A percentile compares a stretch with the other conserved stretches of the same genome.
Conservation (phyloP, 2,329 filamentous ascomycete species). For the Ilyonectria destructans region DNA sequence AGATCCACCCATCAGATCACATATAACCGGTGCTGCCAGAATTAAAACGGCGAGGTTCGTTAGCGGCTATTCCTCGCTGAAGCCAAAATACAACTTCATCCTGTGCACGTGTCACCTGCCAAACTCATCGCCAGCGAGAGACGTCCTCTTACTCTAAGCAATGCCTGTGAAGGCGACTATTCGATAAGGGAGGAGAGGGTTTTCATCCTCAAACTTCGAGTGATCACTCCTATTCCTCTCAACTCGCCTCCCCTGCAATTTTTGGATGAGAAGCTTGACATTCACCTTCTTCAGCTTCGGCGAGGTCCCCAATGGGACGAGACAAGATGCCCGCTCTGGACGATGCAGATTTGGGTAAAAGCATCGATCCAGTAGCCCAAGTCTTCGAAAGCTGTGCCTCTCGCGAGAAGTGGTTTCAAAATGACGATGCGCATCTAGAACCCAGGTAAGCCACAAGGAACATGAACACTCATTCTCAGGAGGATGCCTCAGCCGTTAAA, state of each 20-base stretch:
- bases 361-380: slow-evolving; percentile 45
- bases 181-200: background rate
- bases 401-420: slow-evolving; percentile 50
- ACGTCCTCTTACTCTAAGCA: too few species aligned
- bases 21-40: too few species aligned
- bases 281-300: background rate
- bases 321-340: slow-evolving; percentile 54
- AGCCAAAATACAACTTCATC: background rate
- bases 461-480: background rate
- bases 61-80: background rate
- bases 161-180: background rate
- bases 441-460: slow-evolving; percentile 57
- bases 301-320: background rate
- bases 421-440: slow-evolving; percentile 61
- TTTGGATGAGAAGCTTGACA: background rate
- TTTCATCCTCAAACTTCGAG: background rate
- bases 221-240: slow-evolving; percentile 3
- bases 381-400: slow-evolving; percentile 31
- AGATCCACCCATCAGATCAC: too few species aligned
- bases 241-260: slow-evolving; percentile 6
- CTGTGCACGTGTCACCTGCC: too few species aligned
- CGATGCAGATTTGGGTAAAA: slow-evolving; percentile 57
- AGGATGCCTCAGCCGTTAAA: background rate
- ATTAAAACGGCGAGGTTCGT: background rate
- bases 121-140: too few species aligned